Conservation (phyloP, 2,329 filamentous ascomycete genomes). For the Hyphodiscus sp. region DNA sequence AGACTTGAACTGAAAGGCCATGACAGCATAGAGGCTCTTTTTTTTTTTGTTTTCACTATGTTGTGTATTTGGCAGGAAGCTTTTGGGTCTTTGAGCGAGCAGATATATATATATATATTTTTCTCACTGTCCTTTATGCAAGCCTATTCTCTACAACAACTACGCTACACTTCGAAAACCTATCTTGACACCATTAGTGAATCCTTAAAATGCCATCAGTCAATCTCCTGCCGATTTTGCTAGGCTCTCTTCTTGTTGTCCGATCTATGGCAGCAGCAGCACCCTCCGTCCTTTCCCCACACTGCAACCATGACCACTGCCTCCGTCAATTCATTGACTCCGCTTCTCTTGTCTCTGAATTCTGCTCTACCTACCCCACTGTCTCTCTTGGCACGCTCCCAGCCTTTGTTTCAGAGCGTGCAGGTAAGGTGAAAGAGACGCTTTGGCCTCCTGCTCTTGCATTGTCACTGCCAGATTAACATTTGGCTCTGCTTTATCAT, state of each 20-base stretch:
- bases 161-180: not conserved
- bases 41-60: too few relatives aligned
- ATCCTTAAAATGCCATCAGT: not conserved
- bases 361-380: not conserved
- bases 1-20: too few relatives aligned
- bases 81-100: not conserved
- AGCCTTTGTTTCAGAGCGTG: too few relatives aligned
- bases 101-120: not conserved
- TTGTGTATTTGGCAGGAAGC: too few relatives aligned
- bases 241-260: not conserved
- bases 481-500: too few relatives aligned
- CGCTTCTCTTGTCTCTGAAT: not conserved
- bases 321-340: not conserved
- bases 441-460: too few relatives aligned
- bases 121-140: not conserved
- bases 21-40: too few relatives aligned
- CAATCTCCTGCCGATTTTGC: not conserved
- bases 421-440: too few relatives aligned
- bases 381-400: too few relatives aligned
- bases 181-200: not conserved
- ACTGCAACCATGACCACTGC: not conserved
- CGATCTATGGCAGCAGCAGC: not conserved
- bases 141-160: not conserved
- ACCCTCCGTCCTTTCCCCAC: not conserved
- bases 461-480: too few relatives aligned